These are phyloP conservation scores for Byssoonygena ceratinophila DNA, from an alignment of 2,329 filamentous ascomycete species.

Conservation along the genomic window DNA sequence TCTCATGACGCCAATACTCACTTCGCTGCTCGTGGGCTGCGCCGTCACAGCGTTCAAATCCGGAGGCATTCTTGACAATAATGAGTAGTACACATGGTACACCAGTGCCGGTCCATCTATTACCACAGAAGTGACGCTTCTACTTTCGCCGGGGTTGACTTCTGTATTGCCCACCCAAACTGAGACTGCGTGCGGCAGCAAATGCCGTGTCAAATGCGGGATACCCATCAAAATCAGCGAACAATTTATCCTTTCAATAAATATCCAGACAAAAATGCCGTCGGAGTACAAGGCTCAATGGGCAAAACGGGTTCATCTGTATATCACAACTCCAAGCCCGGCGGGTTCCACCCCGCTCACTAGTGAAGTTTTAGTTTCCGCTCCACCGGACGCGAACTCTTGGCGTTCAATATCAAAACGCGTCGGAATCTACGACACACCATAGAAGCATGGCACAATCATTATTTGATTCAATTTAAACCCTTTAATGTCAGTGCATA, in stretches of 20 bases:
- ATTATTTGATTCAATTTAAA: no score
- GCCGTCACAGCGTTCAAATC: conserved; percentile 41
- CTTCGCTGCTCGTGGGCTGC: conserved; percentile 52
- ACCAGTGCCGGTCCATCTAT: conserved; percentile 74
- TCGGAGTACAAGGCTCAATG: no score
- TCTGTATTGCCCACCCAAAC: conserved; percentile 28
- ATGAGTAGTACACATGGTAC: conserved; percentile 57
- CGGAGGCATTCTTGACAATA: conserved; percentile 34
- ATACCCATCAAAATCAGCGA: no score
- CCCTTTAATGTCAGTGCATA: no score
- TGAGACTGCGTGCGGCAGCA: conserved; percentile 44
- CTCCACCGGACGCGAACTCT: not conserved
- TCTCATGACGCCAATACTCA: conserved; percentile 48
- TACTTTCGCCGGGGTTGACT: conserved; percentile 11
- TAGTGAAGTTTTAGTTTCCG: not conserved
- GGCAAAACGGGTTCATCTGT: no score
- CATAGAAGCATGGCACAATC: not conserved
- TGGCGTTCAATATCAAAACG: not conserved
- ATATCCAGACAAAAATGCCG: no score
- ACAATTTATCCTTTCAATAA: no score
- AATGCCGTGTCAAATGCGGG: conserved; percentile 43
- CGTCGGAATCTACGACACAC: not conserved
- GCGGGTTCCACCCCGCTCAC: not conserved
- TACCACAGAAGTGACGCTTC: conserved; percentile 32
- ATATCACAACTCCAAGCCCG: no score